Evolutionary conservation across 2,329 filamentous ascomycete species (phyloP).

Genomic region (Cladophialophora psammophila): DNA sequence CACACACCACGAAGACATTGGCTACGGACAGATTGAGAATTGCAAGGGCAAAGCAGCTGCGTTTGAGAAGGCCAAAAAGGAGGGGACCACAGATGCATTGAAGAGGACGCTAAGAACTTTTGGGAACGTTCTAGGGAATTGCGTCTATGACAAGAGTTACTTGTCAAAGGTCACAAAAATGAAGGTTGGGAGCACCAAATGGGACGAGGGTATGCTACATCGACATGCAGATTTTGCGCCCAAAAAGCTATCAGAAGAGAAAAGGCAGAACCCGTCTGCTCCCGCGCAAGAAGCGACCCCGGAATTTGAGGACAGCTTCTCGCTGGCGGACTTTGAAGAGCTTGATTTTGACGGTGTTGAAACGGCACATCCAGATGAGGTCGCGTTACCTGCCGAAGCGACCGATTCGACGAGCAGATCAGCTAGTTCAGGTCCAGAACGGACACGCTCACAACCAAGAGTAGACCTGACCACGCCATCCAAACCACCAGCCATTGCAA

Average conservation of each 20-base stretch:
- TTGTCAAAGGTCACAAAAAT: slow-evolving; percentile 87
- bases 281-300: slow-evolving; percentile 21
- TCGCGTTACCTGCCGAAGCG: slow-evolving; percentile 62
- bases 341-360: slow-evolving; percentile 75
- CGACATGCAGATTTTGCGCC: slow-evolving; percentile 76
- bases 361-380: slow-evolving; percentile 77
- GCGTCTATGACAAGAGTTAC: slow-evolving; percentile 96
- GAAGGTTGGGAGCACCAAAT: slow-evolving; percentile 78
- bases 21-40: slow-evolving; percentile 96
- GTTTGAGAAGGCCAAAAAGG: slow-evolving; percentile 98
- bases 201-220: slow-evolving; percentile 80
- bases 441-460: slow-evolving; percentile 21
- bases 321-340: slow-evolving; percentile 72
- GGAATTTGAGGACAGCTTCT: slow-evolving; percentile 46
- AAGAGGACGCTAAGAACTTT: slow-evolving; percentile 91
- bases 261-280: slow-evolving; percentile 42
- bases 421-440: slow-evolving; percentile 30
- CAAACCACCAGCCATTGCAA: slow-evolving; percentile 27
- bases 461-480: slow-evolving; percentile 34
- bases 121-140: slow-evolving; percentile 97
- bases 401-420: slow-evolving; percentile 35
- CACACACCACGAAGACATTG: slow-evolving; percentile 97
- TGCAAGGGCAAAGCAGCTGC: slow-evolving; percentile 92
- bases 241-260: slow-evolving; percentile 63
- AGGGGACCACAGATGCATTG: slow-evolving; percentile 91